Base-by-base conservation (phyloP, 805 yeast species). In the Starmerella scarabaei region DNA sequence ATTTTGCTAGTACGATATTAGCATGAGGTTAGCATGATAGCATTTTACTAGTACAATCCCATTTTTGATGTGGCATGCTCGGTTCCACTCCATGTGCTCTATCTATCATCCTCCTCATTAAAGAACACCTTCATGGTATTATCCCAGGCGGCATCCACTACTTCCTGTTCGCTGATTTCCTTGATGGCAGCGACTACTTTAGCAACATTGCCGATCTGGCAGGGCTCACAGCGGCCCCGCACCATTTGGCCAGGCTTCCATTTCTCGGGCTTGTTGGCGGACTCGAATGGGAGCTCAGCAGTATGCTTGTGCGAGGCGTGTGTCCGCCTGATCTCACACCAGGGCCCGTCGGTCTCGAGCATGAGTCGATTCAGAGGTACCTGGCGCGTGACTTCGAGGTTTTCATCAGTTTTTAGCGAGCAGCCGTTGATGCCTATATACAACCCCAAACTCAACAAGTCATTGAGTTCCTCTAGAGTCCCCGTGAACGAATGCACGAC, bases 401-500 rank as follows among this genome's bases (percentile, higher is more conserved):
- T 84, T 47, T 80, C 85, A 41, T 72, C 73, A 0, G 82, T 74
- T 53, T 79, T 80, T 49, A 91, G 68, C 1, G 97, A 85, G 54
- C 97, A 91, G 3, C 98, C 98, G 58, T 91, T 91, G 44, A 91
- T 66, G 31, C 97, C 85, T 37, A 91, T 71, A 48, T 66, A 80
- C 33, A 83, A 68, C 0, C 77, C 84, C 36, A 73, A 57, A 0
- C 62, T 62, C 17, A 86, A 57, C 21, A 85, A 53, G 37, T 66
- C 64, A 5, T 66, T 51, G 46, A 84, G 59, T 48, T 91, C 96
- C 4, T 65, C 70, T 14, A 57, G 41, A 0, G 84, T 66, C 2
- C 96, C 99, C 0, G 98, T 88, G 59, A 88, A 91, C 1, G 97
- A 86, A 59, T 91, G 99, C 1, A 91, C 88, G 5, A 91, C 88